A percentile compares a stretch with the other conserved stretches of the same genome.
phyloP scores from a whole-genome alignment of 352 stramenopile genomes.

The Lagenidium giganteum region DNA sequence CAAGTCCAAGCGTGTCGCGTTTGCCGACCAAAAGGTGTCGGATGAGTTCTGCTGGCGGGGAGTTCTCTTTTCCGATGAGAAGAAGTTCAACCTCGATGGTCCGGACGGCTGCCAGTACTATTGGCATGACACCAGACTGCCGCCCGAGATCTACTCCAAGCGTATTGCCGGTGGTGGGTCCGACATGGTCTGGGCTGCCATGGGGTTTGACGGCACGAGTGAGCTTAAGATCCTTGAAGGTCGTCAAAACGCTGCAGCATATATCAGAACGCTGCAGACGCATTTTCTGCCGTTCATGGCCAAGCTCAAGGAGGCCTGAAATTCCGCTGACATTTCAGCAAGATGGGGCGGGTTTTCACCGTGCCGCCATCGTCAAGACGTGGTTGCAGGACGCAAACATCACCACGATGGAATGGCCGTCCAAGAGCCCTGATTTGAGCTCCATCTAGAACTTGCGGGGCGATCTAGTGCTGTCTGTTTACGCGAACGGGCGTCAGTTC shows the following conservation, averaged over 20 bases:
- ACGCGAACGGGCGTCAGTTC: no score
- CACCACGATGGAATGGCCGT: constrained; percentile 16
- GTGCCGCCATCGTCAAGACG: constrained; percentile 1
- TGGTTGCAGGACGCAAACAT: constrained; percentile 16
- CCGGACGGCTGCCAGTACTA: constrained; percentile 25
- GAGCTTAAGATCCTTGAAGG: constrained; percentile 3
- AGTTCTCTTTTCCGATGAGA: constrained; percentile 33
- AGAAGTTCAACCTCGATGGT: constrained; percentile 26
- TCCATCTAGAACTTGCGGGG: constrained; percentile 21
- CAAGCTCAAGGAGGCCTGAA: constrained; percentile 8
- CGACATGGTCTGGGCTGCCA: no score
- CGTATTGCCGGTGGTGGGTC: background rate
- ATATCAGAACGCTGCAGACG: no score
- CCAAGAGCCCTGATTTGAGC: constrained; percentile 16
- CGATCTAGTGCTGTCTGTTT: constrained; percentile 14
- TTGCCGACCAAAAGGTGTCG: no score
- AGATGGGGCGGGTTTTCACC: constrained; percentile 19
- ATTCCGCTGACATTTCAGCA: constrained; percentile 27
- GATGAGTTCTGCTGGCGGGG: no score
- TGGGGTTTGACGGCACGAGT: constrained; percentile 8
- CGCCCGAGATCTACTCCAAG: background rate
- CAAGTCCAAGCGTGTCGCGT: no score
- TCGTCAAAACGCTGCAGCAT: constrained; percentile 1
- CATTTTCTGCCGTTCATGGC: no score
- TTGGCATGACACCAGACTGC: constrained; percentile 17